These are phyloP conservation scores for Corniculantispora saksenae DNA, from an alignment of 2,329 filamentous ascomycete genomes.

Conservation along the genomic window DNA sequence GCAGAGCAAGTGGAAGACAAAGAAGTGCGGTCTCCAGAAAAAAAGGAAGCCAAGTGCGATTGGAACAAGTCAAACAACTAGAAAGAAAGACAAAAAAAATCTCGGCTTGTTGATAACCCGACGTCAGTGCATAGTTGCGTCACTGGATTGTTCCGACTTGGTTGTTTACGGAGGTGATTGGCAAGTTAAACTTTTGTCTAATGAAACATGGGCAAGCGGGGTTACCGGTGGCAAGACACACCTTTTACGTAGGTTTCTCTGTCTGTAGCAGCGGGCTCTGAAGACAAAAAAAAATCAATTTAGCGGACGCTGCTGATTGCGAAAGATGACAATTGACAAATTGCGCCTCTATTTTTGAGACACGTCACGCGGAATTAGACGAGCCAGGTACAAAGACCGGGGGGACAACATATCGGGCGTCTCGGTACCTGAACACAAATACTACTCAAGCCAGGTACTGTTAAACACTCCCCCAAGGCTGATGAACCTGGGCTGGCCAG, in stretches of 20 bases:
- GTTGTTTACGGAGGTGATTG: neutral
- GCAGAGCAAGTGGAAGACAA: neutral
- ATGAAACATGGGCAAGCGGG: neutral
- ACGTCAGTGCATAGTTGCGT: neutral
- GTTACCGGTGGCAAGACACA: neutral
- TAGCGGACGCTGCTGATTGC: neutral
- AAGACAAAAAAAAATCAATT: neutral
- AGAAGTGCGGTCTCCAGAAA: too few species aligned
- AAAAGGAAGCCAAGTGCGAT: neutral
- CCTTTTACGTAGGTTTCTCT: neutral
- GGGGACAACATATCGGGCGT: too few species aligned
- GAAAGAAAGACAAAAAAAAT: neutral
- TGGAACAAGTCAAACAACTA: too few species aligned
- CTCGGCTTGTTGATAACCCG: neutral
- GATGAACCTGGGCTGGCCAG: too few species aligned
- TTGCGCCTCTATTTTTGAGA: neutral
- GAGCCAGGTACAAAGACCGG: neutral
- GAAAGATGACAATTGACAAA: neutral
- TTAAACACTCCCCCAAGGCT: neutral
- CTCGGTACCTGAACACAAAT: neutral
- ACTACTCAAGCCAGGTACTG: neutral
- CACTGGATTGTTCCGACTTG: neutral
- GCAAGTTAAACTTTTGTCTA: neutral
- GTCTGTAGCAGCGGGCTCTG: neutral
- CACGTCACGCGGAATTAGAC: neutral